Base-by-base conservation (phyloP, 179 eudicot genomes). In the Drosera spatulata region DNA sequence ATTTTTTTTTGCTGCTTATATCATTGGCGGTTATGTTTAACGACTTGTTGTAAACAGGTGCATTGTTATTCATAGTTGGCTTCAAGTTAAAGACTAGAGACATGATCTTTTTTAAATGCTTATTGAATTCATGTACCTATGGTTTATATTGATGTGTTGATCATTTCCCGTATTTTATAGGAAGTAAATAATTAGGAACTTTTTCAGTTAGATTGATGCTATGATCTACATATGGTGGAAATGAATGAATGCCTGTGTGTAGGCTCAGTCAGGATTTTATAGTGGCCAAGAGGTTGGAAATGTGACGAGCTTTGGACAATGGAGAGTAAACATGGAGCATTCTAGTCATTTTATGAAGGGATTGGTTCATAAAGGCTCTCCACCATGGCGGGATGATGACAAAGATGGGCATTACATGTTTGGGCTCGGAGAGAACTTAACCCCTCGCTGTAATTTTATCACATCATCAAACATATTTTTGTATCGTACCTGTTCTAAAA, bases 341-440 rank as follows among this genome's bases (percentile, higher is more conserved):
- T 80, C 80, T 79, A 81, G 75, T 81, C 72, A 78, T 58, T 77
- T 72, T 66, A 76, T 65, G 69, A 77, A 78, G 74, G 86, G 84
- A 75, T 62, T 84, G 77, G 71, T 74, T 73, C 84, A 79, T 72
- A 84, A 79, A 75, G 90, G 84, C 70, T 84, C 90, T 61, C 90
- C 90, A 68, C 90, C 90, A 43, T 79, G 86, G 90, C 82, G 84
- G 66, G 86, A 79, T 64, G 90, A 84, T 82, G 90, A 79, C 84
- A 84, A 84, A 77, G 90, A 84, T 75, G 90, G 90, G 58, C 90
- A 84, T 84, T 84, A 84, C 86, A 63, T 81, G 58, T 84, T 81
- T 81, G 33, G 33, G 33, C 33, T 22, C 33, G 33, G 33, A 22
- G 33, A 22, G 33, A 22, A 22, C 33, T 22, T 83, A 72, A 81